Evolutionary conservation across 1,284 basidiomycete species (phyloP).

Genomic region (Ustilago tritici): DNA sequence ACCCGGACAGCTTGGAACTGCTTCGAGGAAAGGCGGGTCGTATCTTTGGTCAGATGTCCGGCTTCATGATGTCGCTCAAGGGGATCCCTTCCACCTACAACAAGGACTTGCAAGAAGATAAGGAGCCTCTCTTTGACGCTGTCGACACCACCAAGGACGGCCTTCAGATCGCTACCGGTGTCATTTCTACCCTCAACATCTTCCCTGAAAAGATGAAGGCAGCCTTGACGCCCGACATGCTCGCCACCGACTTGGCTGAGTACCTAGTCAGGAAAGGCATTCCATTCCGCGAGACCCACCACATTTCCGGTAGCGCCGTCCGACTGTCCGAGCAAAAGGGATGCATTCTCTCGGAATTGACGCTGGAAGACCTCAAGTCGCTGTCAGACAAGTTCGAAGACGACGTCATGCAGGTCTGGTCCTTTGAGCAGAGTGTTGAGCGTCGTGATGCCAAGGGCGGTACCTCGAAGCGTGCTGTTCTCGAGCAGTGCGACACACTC

Average conservation of each 20-base stretch:
- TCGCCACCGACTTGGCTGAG: constrained; percentile 96
- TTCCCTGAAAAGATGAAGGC: constrained; percentile 88
- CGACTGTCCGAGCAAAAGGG: constrained; percentile 87
- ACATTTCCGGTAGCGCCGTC: constrained; percentile 95
- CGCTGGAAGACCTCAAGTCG: constrained; percentile 81
- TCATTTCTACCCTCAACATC: constrained; percentile 85
- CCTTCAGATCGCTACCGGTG: constrained; percentile 92
- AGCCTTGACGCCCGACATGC: constrained; percentile 93
- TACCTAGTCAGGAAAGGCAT: constrained; percentile 96
- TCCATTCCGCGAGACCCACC: constrained; percentile 98
- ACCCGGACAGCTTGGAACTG: constrained; percentile 94
- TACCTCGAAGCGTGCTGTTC: constrained; percentile 84
- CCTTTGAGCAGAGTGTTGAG: constrained; percentile 80
- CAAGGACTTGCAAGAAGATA: constrained; percentile 98
- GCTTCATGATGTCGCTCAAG: constrained; percentile 97
- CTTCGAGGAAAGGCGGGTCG: constrained; percentile 94
- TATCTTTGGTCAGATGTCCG: constrained; percentile 96
- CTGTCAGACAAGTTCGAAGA: constrained; percentile 83
- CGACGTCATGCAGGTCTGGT: constrained; percentile 75
- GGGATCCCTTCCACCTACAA: constrained; percentile 98
- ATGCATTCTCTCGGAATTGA: constrained; percentile 84
- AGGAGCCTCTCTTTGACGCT: constrained; percentile 94
- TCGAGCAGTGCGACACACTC: constrained; percentile 75
- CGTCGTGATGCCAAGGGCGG: constrained; percentile 91
- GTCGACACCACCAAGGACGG: constrained; percentile 91